Evolutionary conservation across 345 rosid species (phyloP).

Genomic region (Salix koriyanagi): DNA sequence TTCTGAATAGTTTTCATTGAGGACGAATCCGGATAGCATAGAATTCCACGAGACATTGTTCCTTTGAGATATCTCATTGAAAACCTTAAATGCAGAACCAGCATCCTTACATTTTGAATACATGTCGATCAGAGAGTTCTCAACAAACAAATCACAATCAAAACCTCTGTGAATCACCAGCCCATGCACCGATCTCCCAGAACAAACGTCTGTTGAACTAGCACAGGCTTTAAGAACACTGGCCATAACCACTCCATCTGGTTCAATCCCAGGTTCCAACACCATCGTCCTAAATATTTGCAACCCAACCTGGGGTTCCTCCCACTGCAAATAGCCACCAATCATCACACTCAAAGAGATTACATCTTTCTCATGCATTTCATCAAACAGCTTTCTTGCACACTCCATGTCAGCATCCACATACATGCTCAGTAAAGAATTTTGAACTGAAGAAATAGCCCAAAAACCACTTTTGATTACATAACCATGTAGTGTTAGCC

Average conservation of each 20-base stretch:
- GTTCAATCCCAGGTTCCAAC: slow-evolving; percentile 24
- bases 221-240: slow-evolving; percentile 63
- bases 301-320: slow-evolving; percentile 38
- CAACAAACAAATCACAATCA: slow-evolving; percentile 41
- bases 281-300: slow-evolving; percentile 55
- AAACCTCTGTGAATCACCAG: slow-evolving; percentile 43
- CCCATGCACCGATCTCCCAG: slow-evolving; percentile 55
- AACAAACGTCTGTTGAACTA: slow-evolving; percentile 21
- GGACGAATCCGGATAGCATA: slow-evolving; percentile 50
- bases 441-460: slow-evolving; percentile 43
- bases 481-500: slow-evolving; percentile 41
- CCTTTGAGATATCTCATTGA: slow-evolving; percentile 33
- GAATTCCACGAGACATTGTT: slow-evolving; percentile 70
- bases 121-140: slow-evolving; percentile 64
- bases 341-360: slow-evolving; percentile 68
- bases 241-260: slow-evolving; percentile 44
- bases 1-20: slow-evolving; percentile 37
- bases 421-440: slow-evolving; percentile 44
- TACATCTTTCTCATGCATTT: slow-evolving; percentile 60
- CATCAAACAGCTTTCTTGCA: slow-evolving; percentile 61
- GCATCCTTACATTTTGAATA: slow-evolving; percentile 48
- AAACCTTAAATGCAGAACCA: slow-evolving; percentile 47
- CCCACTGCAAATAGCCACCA: slow-evolving; percentile 41
- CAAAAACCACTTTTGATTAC: slow-evolving; percentile 46
- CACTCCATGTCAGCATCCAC: slow-evolving; percentile 20